Percentiles rank a stretch among this genome's conserved stretches.
These are phyloP conservation scores for Triglochin maritima DNA, from an alignment of 106 monocot species.

Conservation along the genomic window DNA sequence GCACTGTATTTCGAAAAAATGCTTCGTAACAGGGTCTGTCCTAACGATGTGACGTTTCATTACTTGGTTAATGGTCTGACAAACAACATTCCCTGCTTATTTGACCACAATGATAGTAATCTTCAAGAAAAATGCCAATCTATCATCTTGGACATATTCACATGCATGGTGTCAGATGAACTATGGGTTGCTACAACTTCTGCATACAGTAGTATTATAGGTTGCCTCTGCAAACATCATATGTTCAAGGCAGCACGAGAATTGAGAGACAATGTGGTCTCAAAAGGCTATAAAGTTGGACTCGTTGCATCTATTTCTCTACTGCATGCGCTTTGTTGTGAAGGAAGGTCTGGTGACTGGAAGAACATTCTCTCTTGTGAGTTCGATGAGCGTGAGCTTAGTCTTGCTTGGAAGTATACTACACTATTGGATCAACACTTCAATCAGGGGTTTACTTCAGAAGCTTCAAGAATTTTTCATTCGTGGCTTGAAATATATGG, in stretches of 20 bases:
- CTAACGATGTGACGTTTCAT: constrained; percentile 69
- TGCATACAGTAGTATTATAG: constrained; percentile 64
- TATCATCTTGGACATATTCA: constrained; percentile 37
- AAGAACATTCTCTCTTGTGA: constrained; percentile 29
- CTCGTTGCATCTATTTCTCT: constrained; percentile 49
- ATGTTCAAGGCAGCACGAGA: constrained; percentile 61
- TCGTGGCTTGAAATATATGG: constrained; percentile 24
- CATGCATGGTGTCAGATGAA: constrained; percentile 45
- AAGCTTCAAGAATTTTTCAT: constrained; percentile 41
- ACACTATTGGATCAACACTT: constrained; percentile 29
- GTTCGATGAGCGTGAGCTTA: constrained; percentile 41
- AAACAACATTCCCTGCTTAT: constrained; percentile 2
- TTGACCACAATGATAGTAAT: not conserved
- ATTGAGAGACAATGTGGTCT: constrained; percentile 55
- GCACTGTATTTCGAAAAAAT: constrained; percentile 53
- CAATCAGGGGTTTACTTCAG: constrained; percentile 25
- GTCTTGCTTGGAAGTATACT: constrained; percentile 34
- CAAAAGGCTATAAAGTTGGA: constrained; percentile 38
- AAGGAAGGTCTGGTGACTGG: constrained; percentile 52
- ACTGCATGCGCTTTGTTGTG: constrained; percentile 59
- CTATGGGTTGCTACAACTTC: constrained; percentile 43
- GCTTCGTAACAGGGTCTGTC: constrained; percentile 44
- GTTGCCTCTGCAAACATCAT: constrained; percentile 66
- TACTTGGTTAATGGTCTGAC: constrained; percentile 61
- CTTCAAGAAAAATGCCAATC: constrained; percentile 9